Conservation (phyloP, 1,284 basidiomycete genomes). For the Kwoniella shivajii region DNA sequence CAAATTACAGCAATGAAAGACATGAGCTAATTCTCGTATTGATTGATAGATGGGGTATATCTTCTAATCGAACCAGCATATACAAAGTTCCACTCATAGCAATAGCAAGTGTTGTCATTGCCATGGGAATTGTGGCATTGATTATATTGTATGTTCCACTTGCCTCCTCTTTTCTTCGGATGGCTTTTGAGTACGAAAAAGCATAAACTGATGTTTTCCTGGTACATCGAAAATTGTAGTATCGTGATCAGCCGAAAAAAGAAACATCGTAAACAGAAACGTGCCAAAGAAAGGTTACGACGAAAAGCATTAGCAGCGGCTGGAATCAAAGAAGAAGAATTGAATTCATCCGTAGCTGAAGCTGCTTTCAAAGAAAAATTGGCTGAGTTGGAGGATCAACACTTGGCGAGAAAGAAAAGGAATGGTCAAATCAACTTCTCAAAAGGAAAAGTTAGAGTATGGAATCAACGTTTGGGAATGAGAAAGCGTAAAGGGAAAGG, state of each 20-base stretch:
- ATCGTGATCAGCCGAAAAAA: conserved; percentile 45
- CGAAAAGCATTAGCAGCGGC: conserved; percentile 47
- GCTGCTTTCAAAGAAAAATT: conserved; percentile 37
- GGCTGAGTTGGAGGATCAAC: conserved; percentile 37
- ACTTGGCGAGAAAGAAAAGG: conserved; percentile 30
- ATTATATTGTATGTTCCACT: conserved; percentile 42
- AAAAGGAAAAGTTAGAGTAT: conserved; percentile 40
- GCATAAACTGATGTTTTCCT: not conserved
- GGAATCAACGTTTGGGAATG: conserved; percentile 34
- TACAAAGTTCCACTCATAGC: conserved; percentile 53
- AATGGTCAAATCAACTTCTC: conserved; percentile 29
- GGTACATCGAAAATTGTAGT: too few species aligned
- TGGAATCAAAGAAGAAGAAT: conserved; percentile 36
- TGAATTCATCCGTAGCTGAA: conserved; percentile 25
- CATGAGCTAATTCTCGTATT: conserved; percentile 1
- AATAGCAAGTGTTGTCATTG: conserved; percentile 47
- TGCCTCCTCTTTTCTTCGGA: not conserved
- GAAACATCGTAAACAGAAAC: conserved; percentile 38
- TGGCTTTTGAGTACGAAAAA: not conserved
- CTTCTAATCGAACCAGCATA: conserved; percentile 38
- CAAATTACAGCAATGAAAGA: not conserved
- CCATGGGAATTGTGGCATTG: conserved; percentile 41
- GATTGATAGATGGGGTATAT: conserved; percentile 39
- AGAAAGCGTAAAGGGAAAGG: conserved; percentile 18
- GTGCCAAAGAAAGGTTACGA: conserved; percentile 40